These are phyloP conservation scores for Salix caprea DNA, from an alignment of 345 rosid species.

Conservation along the genomic window DNA sequence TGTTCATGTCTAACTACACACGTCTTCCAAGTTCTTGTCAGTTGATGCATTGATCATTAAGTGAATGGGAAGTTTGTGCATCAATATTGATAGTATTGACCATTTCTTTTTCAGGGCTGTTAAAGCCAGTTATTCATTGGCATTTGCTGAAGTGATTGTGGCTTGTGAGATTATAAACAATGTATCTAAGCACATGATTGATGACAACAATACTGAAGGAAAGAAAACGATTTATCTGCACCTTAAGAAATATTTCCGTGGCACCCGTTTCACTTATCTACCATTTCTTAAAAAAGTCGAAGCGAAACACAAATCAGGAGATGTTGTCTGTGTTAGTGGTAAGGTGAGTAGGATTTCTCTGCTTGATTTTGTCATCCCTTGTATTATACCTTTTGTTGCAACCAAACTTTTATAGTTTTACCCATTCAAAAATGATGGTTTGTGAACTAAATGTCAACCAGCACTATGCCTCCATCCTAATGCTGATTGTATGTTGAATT, in stretches of 20 bases:
- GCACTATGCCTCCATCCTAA: no score
- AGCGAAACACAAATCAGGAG: conserved; percentile 61
- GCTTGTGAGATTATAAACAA: conserved; percentile 51
- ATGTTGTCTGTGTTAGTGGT: conserved; percentile 78
- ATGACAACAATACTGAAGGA: conserved; percentile 19
- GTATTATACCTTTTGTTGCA: no score
- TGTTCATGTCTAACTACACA: not conserved
- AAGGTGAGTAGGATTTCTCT: conserved; percentile 49
- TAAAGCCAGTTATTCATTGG: conserved; percentile 58
- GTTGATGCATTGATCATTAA: not conserved
- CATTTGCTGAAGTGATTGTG: conserved; percentile 84
- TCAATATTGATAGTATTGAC: conserved; percentile 8
- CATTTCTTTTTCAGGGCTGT: conserved; percentile 56
- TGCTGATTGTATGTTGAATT: no score
- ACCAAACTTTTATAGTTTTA: no score
- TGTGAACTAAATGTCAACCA: no score
- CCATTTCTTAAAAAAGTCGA: conserved; percentile 65
- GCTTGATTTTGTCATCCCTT: not conserved
- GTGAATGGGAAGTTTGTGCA: not conserved
- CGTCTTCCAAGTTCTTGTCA: not conserved
- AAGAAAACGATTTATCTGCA: conserved; percentile 64
- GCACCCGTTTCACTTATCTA: conserved; percentile 64
- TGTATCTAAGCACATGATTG: conserved; percentile 29
- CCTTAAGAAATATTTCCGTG: conserved; percentile 81
- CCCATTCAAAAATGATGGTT: no score